Conservation (phyloP, 2,329 filamentous ascomycete genomes). For the Hypoxylon sp. region DNA sequence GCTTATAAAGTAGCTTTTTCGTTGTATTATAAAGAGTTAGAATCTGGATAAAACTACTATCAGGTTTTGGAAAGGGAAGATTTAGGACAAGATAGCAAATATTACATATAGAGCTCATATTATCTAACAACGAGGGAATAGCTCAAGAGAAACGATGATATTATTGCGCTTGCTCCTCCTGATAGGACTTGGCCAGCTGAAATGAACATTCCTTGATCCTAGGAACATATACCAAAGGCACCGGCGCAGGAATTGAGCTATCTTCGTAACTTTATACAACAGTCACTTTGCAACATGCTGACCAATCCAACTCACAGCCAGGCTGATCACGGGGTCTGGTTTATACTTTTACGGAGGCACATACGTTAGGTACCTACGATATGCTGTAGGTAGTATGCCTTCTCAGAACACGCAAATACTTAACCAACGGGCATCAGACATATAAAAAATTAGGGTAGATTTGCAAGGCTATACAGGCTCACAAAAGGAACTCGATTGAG, state of each 20-base stretch:
- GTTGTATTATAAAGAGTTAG: too few relatives aligned
- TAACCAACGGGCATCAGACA: background rate
- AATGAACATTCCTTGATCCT: background rate
- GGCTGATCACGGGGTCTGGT: too few relatives aligned
- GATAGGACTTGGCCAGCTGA: background rate
- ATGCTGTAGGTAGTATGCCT: background rate
- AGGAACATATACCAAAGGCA: background rate
- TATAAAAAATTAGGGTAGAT: slow-evolving; percentile 48
- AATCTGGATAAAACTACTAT: too few relatives aligned
- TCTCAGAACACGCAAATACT: slow-evolving; percentile 3
- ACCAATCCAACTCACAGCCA: background rate
- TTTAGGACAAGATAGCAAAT: too few relatives aligned
- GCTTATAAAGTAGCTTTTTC: too few relatives aligned
- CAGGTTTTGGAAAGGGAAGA: too few relatives aligned
- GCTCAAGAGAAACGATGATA: background rate
- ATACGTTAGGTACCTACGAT: background rate
- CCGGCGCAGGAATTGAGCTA: background rate
- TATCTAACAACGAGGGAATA: too few relatives aligned
- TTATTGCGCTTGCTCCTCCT: background rate
- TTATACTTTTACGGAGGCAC: background rate
- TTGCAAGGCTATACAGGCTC: slow-evolving; percentile 70
- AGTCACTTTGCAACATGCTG: background rate
- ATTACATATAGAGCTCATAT: too few relatives aligned
- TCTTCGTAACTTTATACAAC: background rate
- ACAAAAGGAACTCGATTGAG: slow-evolving; percentile 70